phyloP scores from a whole-genome alignment of 2,329 filamentous ascomycete genomes.

The Epicoccum nigrum region DNA sequence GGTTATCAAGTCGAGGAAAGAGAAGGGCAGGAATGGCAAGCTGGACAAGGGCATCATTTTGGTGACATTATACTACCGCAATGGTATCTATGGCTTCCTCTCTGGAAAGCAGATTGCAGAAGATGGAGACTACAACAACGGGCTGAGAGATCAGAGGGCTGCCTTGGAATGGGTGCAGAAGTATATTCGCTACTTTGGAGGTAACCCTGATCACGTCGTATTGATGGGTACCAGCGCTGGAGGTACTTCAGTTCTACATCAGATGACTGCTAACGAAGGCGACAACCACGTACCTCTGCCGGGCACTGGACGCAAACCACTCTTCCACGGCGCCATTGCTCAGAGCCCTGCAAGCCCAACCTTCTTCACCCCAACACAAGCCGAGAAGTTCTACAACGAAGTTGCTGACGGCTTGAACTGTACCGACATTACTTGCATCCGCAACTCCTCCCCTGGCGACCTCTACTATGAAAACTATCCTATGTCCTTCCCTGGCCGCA shows the following conservation, averaged over 20 bases:
- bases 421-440: constrained; percentile 38
- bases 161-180: constrained; percentile 51
- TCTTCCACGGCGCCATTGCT: constrained; percentile 43
- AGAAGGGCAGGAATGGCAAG: constrained; percentile 34
- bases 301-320: constrained; percentile 33
- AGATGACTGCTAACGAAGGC: constrained; percentile 39
- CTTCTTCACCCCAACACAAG: constrained; percentile 39
- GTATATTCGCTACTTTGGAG: constrained; percentile 53
- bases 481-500: constrained; percentile 40
- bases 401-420: constrained; percentile 41
- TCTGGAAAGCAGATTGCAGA: constrained; percentile 50
- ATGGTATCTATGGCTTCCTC: constrained; percentile 53
- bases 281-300: constrained; percentile 36
- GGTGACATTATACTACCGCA: constrained; percentile 45
- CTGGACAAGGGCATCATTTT: constrained; percentile 42
- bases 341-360: constrained; percentile 42
- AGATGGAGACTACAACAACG: constrained; percentile 45
- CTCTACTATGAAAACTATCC: constrained; percentile 45
- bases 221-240: constrained; percentile 50
- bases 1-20: constrained; percentile 38
- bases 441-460: constrained; percentile 34
- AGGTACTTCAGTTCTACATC: constrained; percentile 38
- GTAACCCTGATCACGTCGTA: constrained; percentile 55
- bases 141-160: constrained; percentile 48
- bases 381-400: constrained; percentile 40